phyloP scores from a whole-genome alignment of 202 grass and related monocot genomes.

The Zoysia matrella region DNA sequence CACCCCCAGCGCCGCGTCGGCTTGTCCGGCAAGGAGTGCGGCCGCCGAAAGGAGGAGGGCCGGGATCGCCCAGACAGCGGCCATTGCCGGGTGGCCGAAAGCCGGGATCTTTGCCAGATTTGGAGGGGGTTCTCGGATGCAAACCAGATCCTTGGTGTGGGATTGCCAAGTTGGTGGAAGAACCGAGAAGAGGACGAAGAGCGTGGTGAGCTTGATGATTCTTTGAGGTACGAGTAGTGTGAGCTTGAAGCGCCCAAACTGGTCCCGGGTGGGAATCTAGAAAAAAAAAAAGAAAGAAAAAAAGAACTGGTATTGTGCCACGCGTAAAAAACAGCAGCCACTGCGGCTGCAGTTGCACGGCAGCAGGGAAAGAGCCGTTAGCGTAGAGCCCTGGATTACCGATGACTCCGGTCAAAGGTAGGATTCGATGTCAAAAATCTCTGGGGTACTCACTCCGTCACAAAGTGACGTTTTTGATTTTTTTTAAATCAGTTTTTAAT shows the following conservation, averaged over 20 bases:
- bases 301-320: no score
- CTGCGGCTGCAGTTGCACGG: no score
- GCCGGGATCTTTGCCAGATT: neutral
- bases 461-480: no score
- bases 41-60: neutral
- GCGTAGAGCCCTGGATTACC: no score
- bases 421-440: no score
- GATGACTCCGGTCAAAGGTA: no score
- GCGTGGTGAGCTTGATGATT: neutral
- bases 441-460: no score
- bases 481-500: no score
- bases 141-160: neutral
- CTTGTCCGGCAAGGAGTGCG: conserved; percentile 20
- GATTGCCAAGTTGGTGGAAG: neutral
- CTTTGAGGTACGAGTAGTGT: neutral
- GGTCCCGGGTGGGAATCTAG: no score
- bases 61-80: neutral
- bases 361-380: no score
- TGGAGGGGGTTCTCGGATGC: neutral
- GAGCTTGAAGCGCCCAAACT: neutral
- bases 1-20: conserved; percentile 59
- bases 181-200: neutral
- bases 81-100: neutral
- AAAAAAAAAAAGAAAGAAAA: no score
- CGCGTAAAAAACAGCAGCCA: no score